Evolutionary conservation across 2,329 filamentous ascomycete genomes (phyloP), one percentile per base, ranked within the genome.

Genomic region (Colletotrichum agaves): DNA sequence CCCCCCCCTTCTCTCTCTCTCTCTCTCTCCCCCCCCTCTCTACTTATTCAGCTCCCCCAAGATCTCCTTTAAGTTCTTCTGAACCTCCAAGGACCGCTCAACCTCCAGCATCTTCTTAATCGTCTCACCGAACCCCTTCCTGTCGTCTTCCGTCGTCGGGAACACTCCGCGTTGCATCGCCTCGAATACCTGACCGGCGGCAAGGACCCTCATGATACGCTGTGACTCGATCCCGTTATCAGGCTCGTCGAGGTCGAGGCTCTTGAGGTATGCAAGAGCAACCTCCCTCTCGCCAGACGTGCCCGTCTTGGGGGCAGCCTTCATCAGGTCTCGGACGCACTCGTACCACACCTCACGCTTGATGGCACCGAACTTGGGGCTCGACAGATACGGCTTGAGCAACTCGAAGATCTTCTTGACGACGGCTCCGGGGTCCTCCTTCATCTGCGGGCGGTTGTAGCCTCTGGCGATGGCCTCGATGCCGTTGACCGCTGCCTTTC

Each of bases 331-430:
- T 13, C 72, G 71, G 0, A 83, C 82, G 39, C 81, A 81, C 27
- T 79, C 79, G 72, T 88, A 89, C 84, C 87, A 88, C 2, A 82
- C 78, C 43, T 83, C 81, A 17, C 83, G 79, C 49, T 85, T 81
- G 62, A 87, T 80, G 0, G 74, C 71, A 8, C 76, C 78, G 47
- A 84, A 84, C 43, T 78, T 77, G 0, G 74, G 49, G 61, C 75
- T 78, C 3, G 71, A 67, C 0, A 87, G 74, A 53, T 80, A 84
- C 13, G 78, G 82, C 65, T 73, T 76, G 58, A 88, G 74, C 0
- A 74, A 76, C 2, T 74, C 72, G 33, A 82, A 74, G 27, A 88
- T 74, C 19, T 78, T 76, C 4, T 60, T 71, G 1, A 88, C 74
- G 2, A 84, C 79, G 0, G 71, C 67, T 1, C 75, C 49, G 0